phyloP scores from a whole-genome alignment of 306 rosid species.

The Prunus fruticosa region DNA sequence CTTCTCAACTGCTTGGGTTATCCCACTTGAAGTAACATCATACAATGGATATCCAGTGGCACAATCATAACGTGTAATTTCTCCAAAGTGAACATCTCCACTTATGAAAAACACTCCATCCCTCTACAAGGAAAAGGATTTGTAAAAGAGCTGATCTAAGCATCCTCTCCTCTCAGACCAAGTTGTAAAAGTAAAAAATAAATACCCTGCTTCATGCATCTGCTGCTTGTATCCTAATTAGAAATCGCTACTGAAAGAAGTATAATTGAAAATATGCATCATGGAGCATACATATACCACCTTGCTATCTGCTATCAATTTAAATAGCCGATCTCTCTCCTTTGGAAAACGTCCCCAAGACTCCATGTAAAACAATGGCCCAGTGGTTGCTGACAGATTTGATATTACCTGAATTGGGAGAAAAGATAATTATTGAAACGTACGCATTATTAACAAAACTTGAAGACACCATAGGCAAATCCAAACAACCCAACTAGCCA shows the following conservation, averaged over 20 bases:
- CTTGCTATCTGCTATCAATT: slow-evolving; percentile 66
- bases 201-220: background rate
- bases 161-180: background rate
- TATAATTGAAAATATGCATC: slow-evolving; percentile 3
- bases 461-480: background rate
- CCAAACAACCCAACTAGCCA: background rate
- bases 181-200: slow-evolving; percentile 10
- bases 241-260: slow-evolving; percentile 1
- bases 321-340: slow-evolving; percentile 73
- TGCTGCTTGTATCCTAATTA: background rate
- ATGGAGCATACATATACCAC: slow-evolving; percentile 28
- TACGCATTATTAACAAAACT: background rate
- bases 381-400: slow-evolving; percentile 68
- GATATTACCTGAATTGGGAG: slow-evolving; percentile 62
- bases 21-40: slow-evolving; percentile 78
- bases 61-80: slow-evolving; percentile 75
- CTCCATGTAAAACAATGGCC: slow-evolving; percentile 57
- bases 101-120: slow-evolving; percentile 69
- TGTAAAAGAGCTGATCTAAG: slow-evolving; percentile 7
- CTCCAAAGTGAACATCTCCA: slow-evolving; percentile 93
- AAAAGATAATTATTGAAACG: background rate
- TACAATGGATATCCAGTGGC: slow-evolving; percentile 66
- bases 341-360: slow-evolving; percentile 85
- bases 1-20: slow-evolving; percentile 71
- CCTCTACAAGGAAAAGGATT: slow-evolving; percentile 45